Evolutionary conservation across 306 rosid species (phyloP), one percentile per base, ranked within the genome.

Genomic region (Cucurbita argyrosperma): DNA sequence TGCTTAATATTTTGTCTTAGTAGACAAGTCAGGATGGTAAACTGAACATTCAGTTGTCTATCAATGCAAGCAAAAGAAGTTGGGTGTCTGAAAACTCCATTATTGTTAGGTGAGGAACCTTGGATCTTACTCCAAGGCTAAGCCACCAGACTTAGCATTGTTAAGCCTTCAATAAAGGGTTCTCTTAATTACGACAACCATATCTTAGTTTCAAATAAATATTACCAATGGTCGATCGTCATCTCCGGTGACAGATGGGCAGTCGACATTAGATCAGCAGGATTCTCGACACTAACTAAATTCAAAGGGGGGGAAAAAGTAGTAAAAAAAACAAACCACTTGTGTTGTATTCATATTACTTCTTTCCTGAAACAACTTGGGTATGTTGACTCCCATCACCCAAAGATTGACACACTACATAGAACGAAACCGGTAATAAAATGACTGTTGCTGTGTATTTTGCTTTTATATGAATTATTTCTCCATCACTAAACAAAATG

Each of bases 21-120:
- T 39, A 59, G 58, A 75, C 78, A 91, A 91, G 96, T 23, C 55
- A 76, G 93, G 88, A 87, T 75, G 84, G 96, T 86, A 83, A 79
- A 83, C 72, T 77, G 77, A 82, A 77, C 76, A 78, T 83, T 82
- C 85, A 79, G 23, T 80, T 75, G 71, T 75, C 90, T 92, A 82
- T 77, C 71, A 82, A 63, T 81, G 81, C 85, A 92, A 92, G 97
- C 95, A 87, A 88, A 49, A 46, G 59, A 15, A 72, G 19, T 59
- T 80, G 86, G 83, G 79, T 70, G 77, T 59, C 86, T 83, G 90
- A 14, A 83, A 83, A 80, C 81, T 86, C 83, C 55, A 74, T 86
- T 79, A 71, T 50, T 75, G 90, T 88, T 84, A 72, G 93, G 90
- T 84, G 83, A 72, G 74, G 63, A 83, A 66, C 70, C 92, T 89